Base-by-base conservation (phyloP, 2,329 filamentous ascomycete genomes). In the Nemania sp. region DNA sequence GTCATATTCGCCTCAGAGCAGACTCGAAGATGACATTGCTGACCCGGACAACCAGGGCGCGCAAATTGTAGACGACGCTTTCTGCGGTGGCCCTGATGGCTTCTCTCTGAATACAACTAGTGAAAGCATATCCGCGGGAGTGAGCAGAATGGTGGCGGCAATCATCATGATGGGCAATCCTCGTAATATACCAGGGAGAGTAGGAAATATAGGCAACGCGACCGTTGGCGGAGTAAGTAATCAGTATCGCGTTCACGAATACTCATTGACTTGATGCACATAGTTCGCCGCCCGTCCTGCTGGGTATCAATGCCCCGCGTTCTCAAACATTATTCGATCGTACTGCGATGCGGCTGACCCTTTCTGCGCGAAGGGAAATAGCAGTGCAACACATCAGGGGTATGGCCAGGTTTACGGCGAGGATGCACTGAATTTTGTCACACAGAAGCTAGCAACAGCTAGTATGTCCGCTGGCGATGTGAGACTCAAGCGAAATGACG, bases 91-190 rank as follows among this genome's bases (percentile, higher is more conserved):
- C 22, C 84, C 84, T 2, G 85, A 86, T 66, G 82, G 83, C 60
- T 84, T 84, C 64, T 58, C 67, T 27, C 77, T 86, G 58, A 83
- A 82, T 57, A 83, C 85, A 6, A 81, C 82, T 0, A 77, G 80
- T 10, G 77, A 78, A n/a, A 78, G 76, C 27, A 70, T 87, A 29
- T 79, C 82, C 8, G 79, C 80, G 3, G 80, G 81, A 3, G 84
- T 86, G 5, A 78, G 85, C 27, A 79, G 77, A 38, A 84, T 83
- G 75, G 84, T 88, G 67, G 87, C 87, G 71, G 87, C 85, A 1
- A 85, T 85, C 24, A 86, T 90, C 70, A 83, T 88, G 72, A 88
- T 89, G 86, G 88, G 88, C 7, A 84, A 88, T 74, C 88, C 88
- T 15, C 81, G 87, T 67, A 83, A 86, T 74, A 80, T 82, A 18